A percentile compares a stretch with the other conserved stretches of the same genome.
phyloP scores from a whole-genome alignment of 129 eudicot species.

The Centrapalus pauciflorus region DNA sequence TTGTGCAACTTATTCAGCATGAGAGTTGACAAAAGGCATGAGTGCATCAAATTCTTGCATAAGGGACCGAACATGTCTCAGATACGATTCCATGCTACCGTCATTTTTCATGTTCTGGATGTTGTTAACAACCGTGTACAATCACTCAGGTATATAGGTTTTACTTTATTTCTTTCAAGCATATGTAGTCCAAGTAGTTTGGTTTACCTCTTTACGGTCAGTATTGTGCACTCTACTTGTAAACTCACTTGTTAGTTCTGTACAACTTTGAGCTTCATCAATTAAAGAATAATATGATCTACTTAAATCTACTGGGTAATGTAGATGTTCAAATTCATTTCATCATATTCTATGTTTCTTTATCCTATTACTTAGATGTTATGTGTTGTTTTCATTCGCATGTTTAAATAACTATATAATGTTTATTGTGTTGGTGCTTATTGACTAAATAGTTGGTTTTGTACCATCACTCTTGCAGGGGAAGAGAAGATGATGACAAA shows the following conservation, averaged over 20 bases:
- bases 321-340: too few species aligned
- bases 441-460: too few species aligned
- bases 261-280: not conserved
- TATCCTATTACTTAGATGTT: not conserved
- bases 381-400: not conserved
- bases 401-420: not conserved
- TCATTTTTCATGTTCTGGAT: not conserved
- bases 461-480: conserved; percentile 43
- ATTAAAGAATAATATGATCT: not conserved
- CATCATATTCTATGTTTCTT: not conserved
- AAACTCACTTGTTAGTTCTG: too few species aligned
- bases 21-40: not conserved
- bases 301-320: not conserved
- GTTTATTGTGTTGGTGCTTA: too few species aligned
- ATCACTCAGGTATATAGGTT: too few species aligned
- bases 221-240: too few species aligned
- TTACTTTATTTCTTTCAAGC: too few species aligned
- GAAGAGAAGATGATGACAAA: conserved; percentile 59
- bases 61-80: not conserved
- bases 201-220: too few species aligned
- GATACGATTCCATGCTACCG: not conserved
- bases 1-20: not conserved
- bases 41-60: not conserved
- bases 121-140: too few species aligned
- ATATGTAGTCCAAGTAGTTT: too few species aligned